These are phyloP conservation scores for Vinca minor DNA, from an alignment of 257 asterid genomes.

Conservation along the genomic window DNA sequence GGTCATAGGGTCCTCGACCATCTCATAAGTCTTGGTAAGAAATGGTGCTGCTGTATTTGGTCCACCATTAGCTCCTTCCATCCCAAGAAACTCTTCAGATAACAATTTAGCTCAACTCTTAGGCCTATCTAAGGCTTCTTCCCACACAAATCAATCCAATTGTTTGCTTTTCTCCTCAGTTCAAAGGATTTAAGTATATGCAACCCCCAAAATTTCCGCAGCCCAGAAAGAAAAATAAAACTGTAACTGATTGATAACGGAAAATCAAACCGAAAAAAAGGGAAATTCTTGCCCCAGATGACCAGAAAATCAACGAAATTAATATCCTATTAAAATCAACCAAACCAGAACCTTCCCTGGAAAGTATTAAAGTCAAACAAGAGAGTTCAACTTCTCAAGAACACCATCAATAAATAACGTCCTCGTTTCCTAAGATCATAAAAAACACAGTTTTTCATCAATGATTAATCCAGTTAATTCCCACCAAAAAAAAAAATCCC, in stretches of 20 bases:
- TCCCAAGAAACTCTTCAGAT: slow-evolving; percentile 20
- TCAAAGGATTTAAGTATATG: not conserved
- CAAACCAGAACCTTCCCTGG: not conserved
- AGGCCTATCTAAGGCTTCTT: not conserved
- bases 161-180: not conserved
- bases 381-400: slow-evolving; percentile 5
- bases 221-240: not conserved
- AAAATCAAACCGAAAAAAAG: slow-evolving; percentile 2
- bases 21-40: slow-evolving; percentile 78
- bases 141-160: not conserved
- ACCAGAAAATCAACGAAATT: not conserved
- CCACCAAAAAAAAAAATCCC: not conserved
- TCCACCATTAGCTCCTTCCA: slow-evolving; percentile 59
- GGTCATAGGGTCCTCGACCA: slow-evolving; percentile 64
- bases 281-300: too few relatives aligned
- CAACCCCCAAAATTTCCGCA: slow-evolving; percentile 1
- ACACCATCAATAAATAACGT: slow-evolving; percentile 1
- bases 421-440: not conserved
- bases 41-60: slow-evolving; percentile 77
- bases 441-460: too few relatives aligned
- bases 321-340: slow-evolving; percentile 1
- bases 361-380: not conserved
- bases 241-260: not conserved
- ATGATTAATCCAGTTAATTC: too few relatives aligned
- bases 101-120: too few relatives aligned